phyloP scores from a whole-genome alignment of 2,329 filamentous ascomycete species.

The Chaetomiaceae sp. region DNA sequence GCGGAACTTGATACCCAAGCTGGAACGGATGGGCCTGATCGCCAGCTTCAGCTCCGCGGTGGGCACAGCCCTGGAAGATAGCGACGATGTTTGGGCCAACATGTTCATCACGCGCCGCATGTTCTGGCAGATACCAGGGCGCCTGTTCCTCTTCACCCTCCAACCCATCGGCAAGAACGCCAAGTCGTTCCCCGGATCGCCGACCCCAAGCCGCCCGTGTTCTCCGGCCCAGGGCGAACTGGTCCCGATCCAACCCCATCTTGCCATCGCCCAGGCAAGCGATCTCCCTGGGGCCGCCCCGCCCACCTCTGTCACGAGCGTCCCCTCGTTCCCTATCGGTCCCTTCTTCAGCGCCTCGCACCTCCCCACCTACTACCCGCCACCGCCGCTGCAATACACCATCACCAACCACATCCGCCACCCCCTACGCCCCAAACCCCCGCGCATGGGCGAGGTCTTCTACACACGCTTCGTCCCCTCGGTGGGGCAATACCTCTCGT shows the following conservation, averaged over 20 bases:
- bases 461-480: conserved; percentile 85
- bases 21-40: conserved; percentile 89
- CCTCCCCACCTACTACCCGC: conserved; percentile 86
- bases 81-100: conserved; percentile 62
- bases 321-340: conserved; percentile 45
- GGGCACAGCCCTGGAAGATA: conserved; percentile 58
- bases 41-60: conserved; percentile 70
- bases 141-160: conserved; percentile 82
- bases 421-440: conserved; percentile 81
- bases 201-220: conserved; percentile 47
- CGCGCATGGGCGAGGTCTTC: conserved; percentile 83
- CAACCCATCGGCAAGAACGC: conserved; percentile 44
- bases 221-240: conserved; percentile 41
- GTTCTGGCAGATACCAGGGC: conserved; percentile 90
- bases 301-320: conserved; percentile 32
- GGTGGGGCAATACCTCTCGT: conserved; percentile 77
- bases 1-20: conserved; percentile 77
- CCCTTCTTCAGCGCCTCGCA: conserved; percentile 81
- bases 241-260: conserved; percentile 21
- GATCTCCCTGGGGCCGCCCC: conserved; percentile 39
- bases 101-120: conserved; percentile 78
- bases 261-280: conserved; percentile 25
- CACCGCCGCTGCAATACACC: conserved; percentile 73
- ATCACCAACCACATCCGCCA: conserved; percentile 76
- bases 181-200: conserved; percentile 44